A percentile compares a stretch with the other conserved stretches of the same genome.
phyloP scores from a whole-genome alignment of 2,329 filamentous ascomycete species.

The Geosmithia flava region DNA sequence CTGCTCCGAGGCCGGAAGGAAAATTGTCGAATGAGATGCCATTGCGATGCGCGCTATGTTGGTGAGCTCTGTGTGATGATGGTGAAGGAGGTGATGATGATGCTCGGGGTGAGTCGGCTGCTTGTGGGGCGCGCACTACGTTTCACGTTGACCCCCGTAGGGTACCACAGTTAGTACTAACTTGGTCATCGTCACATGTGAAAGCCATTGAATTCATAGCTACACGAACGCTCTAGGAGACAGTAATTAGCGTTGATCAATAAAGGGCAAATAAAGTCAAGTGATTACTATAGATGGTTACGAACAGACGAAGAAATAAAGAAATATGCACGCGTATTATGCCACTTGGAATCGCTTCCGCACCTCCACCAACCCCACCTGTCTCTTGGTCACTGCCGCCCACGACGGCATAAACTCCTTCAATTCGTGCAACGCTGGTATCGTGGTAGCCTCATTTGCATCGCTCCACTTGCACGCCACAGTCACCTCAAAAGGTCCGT shows the following conservation, averaged over 20 bases:
- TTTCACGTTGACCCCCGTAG: background rate
- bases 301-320: background rate
- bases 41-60: background rate
- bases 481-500: conserved; percentile 39
- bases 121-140: background rate
- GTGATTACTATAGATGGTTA: background rate
- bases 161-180: too few relatives aligned
- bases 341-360: conserved; percentile 52
- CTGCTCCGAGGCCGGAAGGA: background rate
- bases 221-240: too few relatives aligned
- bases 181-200: background rate
- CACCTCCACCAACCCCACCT: conserved; percentile 72
- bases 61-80: background rate
- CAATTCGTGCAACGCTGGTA: conserved; percentile 77
- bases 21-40: background rate
- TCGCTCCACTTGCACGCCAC: conserved; percentile 84
- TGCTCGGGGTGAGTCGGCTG: background rate
- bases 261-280: background rate
- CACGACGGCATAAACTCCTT: conserved; percentile 66
- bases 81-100: background rate
- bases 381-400: conserved; percentile 64
- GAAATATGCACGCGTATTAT: background rate
- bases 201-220: background rate
- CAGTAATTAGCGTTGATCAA: too few relatives aligned
- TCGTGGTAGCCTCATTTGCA: conserved; percentile 55